Evolutionary conservation across 2,329 filamentous ascomycete species (phyloP), one percentile per base, ranked within the genome.

Genomic region (Xylariaceae sp.): DNA sequence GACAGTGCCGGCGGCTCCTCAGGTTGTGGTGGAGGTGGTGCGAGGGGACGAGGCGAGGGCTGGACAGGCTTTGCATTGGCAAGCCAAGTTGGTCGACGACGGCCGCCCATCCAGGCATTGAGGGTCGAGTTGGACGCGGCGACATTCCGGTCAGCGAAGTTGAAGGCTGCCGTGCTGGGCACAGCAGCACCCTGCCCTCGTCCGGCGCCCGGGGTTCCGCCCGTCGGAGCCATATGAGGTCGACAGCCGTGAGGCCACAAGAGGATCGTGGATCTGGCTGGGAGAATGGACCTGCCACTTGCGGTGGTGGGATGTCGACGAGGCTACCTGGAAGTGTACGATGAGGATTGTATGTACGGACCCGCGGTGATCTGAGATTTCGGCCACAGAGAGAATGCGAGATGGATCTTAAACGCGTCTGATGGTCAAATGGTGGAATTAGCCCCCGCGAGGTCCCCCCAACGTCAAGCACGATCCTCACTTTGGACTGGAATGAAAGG

Each of bases 41-140:
- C 16, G 36, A 39, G 16, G 31, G 17, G 42, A 19, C 34, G 34
- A 3, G 34, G 34, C 34, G 34, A 5, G 34, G 34, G 34, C 34
- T 38, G 13, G 34, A 38, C 34, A 22, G 40, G 42, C 41, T 19
- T 51, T 16, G 42, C 36, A 31, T 47, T 50, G 22, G 18, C 45
- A 50, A 41, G 39, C 44, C 41, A 38, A 14, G 33, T 45, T 43
- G 40, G 28, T 39, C 22, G 49, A 34, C 16, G 47, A 14, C 40
- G 48, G 50, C 54, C 47, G 47, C 47, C 47, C 18, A 75, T 60
- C 56, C 73, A 73, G 22, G 66, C 54, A 52, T 74, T 71, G 47
- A 73, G 47, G 1, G 74, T 75, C 42, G 69, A 67, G 59, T 76
- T 76, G 5, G 71, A 70, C 19, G 66, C 66, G 22, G 70, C 68